Evolutionary conservation across 1,284 basidiomycete genomes (phyloP).

Genomic region (Ceratorhiza oryzae-sativae): DNA sequence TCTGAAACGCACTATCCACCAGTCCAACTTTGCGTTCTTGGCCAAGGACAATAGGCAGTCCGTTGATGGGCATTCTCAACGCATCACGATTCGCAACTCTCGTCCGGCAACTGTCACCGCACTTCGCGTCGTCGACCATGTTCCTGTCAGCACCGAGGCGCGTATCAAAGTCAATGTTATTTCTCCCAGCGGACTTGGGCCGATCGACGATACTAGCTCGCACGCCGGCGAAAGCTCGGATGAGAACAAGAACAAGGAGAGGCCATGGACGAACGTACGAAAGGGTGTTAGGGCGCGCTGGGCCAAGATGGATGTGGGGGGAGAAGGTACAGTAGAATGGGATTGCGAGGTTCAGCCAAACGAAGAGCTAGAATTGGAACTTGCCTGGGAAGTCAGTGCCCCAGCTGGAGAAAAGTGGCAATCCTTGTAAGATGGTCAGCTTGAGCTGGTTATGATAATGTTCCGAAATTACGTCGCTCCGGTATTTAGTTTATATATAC

Average conservation of each 20-base stretch:
- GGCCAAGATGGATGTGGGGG: constrained; percentile 35
- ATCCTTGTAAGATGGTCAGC: not conserved
- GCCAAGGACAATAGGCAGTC: constrained; percentile 41
- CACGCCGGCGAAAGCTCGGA: not conserved
- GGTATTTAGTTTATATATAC: not conserved
- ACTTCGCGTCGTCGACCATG: constrained; percentile 44
- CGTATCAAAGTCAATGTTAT: constrained; percentile 45
- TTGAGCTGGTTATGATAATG: not conserved
- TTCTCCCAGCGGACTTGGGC: constrained; percentile 42
- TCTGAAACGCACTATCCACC: constrained; percentile 41
- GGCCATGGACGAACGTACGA: constrained; percentile 3
- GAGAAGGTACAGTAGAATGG: constrained; percentile 45
- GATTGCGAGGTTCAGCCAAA: constrained; percentile 39
- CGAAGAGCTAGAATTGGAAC: constrained; percentile 40
- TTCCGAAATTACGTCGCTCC: no score
- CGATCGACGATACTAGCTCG: not conserved
- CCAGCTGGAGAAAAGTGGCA: constrained; percentile 42
- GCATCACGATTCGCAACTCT: constrained; percentile 46
- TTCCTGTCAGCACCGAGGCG: constrained; percentile 45
- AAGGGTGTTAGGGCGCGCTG: constrained; percentile 40
- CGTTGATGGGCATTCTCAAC: constrained; percentile 43
- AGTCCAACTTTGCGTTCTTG: constrained; percentile 37
- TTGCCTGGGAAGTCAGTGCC: constrained; percentile 45
- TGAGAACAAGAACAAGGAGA: constrained; percentile 1
- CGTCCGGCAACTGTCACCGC: constrained; percentile 38